These are phyloP conservation scores for Marasmius sp. DNA, from an alignment of 1,284 basidiomycete species.

Conservation along the genomic window DNA sequence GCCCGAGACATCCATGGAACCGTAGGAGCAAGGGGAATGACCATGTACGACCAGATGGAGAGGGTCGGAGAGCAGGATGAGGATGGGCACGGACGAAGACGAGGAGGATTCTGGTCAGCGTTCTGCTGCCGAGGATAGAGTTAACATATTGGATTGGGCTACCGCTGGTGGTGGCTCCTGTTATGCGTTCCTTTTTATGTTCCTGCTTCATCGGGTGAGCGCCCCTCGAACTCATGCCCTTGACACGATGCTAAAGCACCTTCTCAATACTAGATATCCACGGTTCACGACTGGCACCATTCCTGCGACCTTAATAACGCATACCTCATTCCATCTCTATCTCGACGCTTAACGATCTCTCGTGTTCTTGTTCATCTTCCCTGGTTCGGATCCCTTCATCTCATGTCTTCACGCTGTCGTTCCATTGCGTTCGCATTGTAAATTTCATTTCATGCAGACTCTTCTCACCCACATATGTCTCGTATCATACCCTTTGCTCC, in stretches of 20 bases:
- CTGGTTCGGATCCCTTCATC: background rate
- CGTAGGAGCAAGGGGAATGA: conserved; percentile 47
- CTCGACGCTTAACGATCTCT: background rate
- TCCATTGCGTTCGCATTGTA: background rate
- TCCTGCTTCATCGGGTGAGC: background rate
- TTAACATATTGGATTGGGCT: background rate
- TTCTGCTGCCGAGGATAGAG: conserved; percentile 48
- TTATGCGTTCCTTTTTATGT: background rate
- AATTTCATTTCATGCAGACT: background rate
- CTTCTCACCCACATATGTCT: background rate
- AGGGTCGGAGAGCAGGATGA: conserved; percentile 46
- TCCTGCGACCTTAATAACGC: background rate
- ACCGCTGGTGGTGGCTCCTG: conserved; percentile 8
- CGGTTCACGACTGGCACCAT: background rate
- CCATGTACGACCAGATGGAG: conserved; percentile 56
- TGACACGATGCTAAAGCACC: background rate
- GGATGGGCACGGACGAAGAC: conserved; percentile 46
- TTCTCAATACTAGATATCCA: background rate
- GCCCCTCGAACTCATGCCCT: background rate
- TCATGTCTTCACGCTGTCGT: conserved; percentile 1
- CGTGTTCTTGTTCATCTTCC: background rate
- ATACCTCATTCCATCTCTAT: background rate
- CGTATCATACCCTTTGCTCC: conserved; percentile 1
- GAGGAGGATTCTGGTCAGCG: conserved; percentile 48
- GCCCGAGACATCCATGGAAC: conserved; percentile 30